Evolutionary conservation across 768 basidiomycete species (phyloP), one percentile per base, ranked within the genome.

Genomic region (Amylocystis lapponica): DNA sequence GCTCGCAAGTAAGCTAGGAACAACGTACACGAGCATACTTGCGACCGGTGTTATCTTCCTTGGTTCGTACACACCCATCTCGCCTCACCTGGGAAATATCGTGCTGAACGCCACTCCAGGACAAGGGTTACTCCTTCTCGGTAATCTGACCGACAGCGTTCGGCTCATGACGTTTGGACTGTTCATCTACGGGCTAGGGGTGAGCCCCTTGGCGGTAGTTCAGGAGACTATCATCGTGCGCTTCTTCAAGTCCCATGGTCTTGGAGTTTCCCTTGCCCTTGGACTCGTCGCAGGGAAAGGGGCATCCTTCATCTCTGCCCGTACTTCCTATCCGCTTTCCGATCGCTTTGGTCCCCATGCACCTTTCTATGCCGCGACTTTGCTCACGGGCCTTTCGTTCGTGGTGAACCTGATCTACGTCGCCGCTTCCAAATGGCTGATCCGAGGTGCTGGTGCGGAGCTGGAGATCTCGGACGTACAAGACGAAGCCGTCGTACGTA

Each of bases 201-300:
- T 86, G 33, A 82, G 83, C 51, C 89, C 89, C 1, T 67, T 92
- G 5, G 79, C 86, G 1, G 88, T 92, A 6, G 80, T 85, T 1
- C 89, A 86, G 65, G 88, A 91, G 60, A 83, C 83, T 5, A 88
- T 89, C 50, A 86, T 91, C 39, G 83, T 88, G 32, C 81, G 83
- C 20, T 86, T 86, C 65, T 90, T 88, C 68, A 77, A 75, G 49
- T 75, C 79, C 0, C 83, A 81, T 57, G 84, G 84, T 2, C 68
- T 90, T 1, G 88, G 84, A 1, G 67, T 82, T 7, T 83, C 84
- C 1, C 77, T 92, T 66, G 86, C 86, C 0, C 69, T 90, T n/a
- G 89, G 88, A 17, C 79, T 92, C 13, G 73, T 92, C 19, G 83
- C 78, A 3, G 89, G 89, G 27, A 92, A 90, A 60, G 78, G 73